Conservation (phyloP, 1,284 basidiomycete species). For the Boletus semigastroideus region DNA sequence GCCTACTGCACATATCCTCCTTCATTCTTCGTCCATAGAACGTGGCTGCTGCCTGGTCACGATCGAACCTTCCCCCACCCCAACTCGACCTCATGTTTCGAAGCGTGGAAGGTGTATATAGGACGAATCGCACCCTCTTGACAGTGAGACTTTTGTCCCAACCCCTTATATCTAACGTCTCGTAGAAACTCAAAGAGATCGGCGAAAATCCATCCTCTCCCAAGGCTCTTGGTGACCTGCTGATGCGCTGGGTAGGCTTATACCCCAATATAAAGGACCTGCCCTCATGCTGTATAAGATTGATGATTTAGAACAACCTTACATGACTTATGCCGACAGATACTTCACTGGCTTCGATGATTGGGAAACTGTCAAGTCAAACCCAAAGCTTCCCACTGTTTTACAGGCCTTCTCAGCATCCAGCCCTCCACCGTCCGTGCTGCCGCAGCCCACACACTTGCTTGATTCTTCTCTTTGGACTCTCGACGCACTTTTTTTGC, state of each 20-base stretch:
- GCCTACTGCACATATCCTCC: constrained; percentile 12
- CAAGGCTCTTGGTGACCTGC: constrained; percentile 90
- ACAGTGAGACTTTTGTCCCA: constrained; percentile 48
- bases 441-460: constrained; percentile 37
- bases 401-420: constrained; percentile 69
- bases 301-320: constrained; percentile 86
- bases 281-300: constrained; percentile 54
- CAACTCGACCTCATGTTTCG: constrained; percentile 95
- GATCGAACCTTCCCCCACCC: constrained; percentile 89
- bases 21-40: constrained; percentile 52
- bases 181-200: constrained; percentile 90
- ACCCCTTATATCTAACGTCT: constrained; percentile 12
- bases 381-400: constrained; percentile 68
- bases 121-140: constrained; percentile 83
- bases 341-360: constrained; percentile 80
- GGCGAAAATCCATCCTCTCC: constrained; percentile 92
- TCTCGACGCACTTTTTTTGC: constrained; percentile 82
- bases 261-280: constrained; percentile 3
- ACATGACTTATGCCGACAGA: constrained; percentile 76
- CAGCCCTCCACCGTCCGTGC: constrained; percentile 56
- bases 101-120: constrained; percentile 88
- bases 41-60: constrained; percentile 96
- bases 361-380: constrained; percentile 78
- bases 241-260: constrained; percentile 90
- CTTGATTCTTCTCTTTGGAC: constrained; percentile 66